Evolutionary conservation across 768 basidiomycete species (phyloP).

Genomic region (Lentinus brumalis): DNA sequence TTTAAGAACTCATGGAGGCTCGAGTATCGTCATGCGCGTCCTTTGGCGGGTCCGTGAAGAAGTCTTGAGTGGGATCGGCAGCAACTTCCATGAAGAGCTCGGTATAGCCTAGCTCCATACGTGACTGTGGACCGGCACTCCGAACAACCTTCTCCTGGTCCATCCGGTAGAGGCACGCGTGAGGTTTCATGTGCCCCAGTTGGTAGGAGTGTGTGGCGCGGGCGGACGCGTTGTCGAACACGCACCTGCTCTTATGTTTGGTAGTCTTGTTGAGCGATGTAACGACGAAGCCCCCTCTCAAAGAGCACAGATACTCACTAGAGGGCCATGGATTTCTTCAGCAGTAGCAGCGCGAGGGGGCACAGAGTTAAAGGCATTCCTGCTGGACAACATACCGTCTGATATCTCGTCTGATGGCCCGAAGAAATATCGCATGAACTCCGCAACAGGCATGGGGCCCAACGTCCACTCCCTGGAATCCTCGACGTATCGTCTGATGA

Average conservation of each 20-base stretch:
- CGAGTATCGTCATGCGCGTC: too few relatives aligned
- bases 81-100: conserved; percentile 20
- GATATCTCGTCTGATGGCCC: neutral
- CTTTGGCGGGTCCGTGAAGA: conserved; percentile 8
- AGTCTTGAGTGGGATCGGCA: neutral
- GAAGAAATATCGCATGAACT: neutral
- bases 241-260: neutral
- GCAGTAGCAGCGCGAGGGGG: neutral
- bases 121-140: neutral
- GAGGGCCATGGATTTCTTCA: neutral
- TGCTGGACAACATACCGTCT: neutral
- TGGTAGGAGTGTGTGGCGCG: neutral
- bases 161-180: neutral
- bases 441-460: conserved; percentile 12
- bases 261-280: too few relatives aligned
- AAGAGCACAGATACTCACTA: too few relatives aligned
- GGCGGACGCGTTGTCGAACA: neutral
- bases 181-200: conserved; percentile 5
- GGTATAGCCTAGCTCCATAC: neutral
- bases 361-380: neutral
- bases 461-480: too few relatives aligned
- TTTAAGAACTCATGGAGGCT: too few relatives aligned
- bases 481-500: too few relatives aligned
- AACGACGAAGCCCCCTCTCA: too few relatives aligned
- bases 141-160: neutral